Conservation (phyloP, 2,329 filamentous ascomycete species). For the Sporothrix pseudoabietina region DNA sequence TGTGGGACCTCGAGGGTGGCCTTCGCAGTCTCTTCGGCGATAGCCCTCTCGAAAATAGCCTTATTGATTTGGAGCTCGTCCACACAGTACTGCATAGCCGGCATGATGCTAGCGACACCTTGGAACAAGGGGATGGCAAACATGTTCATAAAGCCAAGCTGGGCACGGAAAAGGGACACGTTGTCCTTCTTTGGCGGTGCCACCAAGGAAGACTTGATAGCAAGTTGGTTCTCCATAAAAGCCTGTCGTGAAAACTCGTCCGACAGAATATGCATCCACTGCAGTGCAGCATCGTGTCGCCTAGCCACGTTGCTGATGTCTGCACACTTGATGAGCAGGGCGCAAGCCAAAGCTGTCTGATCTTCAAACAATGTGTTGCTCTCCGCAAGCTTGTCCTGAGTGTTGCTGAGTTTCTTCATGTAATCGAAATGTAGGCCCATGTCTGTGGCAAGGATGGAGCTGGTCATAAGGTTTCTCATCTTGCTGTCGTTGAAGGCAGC, state of each 20-base stretch:
- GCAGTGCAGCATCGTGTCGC: conserved; percentile 75
- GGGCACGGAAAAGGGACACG: conserved; percentile 79
- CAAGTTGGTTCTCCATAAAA: conserved; percentile 83
- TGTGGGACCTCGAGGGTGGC: conserved; percentile 45
- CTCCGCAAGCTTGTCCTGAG: conserved; percentile 75
- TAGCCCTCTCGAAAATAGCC: conserved; percentile 68
- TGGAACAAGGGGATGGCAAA: conserved; percentile 93
- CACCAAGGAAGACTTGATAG: conserved; percentile 85
- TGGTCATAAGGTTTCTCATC: conserved; percentile 91
- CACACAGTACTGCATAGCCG: conserved; percentile 80
- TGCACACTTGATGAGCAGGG: conserved; percentile 93
- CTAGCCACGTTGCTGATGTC: conserved; percentile 98
- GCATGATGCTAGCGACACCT: conserved; percentile 81
- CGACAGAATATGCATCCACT: conserved; percentile 93
- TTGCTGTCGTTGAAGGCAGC: conserved; percentile 73
- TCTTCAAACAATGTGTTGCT: conserved; percentile 70
- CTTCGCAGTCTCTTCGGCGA: conserved; percentile 63
- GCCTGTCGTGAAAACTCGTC: conserved; percentile 94
- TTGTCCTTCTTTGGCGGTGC: conserved; percentile 81
- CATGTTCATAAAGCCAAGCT: conserved; percentile 95
- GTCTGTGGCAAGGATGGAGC: conserved; percentile 94
- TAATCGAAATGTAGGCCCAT: conserved; percentile 98
- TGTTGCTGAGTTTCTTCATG: conserved; percentile 81
- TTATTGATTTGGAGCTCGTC: conserved; percentile 80
- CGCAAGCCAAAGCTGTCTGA: conserved; percentile 79